Base-by-base conservation (phyloP, 116 monocot species). In the Cymodocea nodosa region DNA sequence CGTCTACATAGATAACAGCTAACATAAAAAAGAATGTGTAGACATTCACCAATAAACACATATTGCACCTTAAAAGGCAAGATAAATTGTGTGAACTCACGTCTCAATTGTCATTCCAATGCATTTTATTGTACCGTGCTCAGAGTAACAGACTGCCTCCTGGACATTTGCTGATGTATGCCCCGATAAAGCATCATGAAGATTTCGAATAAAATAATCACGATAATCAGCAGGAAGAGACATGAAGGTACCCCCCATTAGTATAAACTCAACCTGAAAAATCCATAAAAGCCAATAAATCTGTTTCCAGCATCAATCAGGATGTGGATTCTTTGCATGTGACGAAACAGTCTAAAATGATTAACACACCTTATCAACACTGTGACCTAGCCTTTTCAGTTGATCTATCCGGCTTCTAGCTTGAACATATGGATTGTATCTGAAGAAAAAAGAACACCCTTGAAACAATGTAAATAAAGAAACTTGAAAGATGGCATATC, bases 71-170 rank as follows among this genome's bases (percentile, higher is more conserved):
- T 44, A 44, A 7, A 44, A 44, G 44, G 44, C 12, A 10, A 44
- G 44, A 34, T 6, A 9, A 34, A 52, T 7, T 55, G 20, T 39
- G 12, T 23, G 11, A 36, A 81, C 89, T 86, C 75, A 98, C 98
- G 92, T 98, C 82, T 98, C 98, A 80, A 98, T 98, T 51, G 98
- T 98, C 92, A 98, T 92, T 63, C 98, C 98, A 79, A 98, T 98
- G 74, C 98, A 98, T 83, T 98, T 98, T 66, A 68, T 68, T 2
- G 82, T 49, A 70, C 92, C 70, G 70, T 98, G 98, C 72, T 98
- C 92, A 15, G 98, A 98, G 71, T 98, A 98, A 60, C 71, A 74
- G 56, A 92, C 82, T 50, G 92, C 92, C 73, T 98, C 98, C 55
- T 98, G 89, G 66, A 98, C 89, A 81, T 98, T 98, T 14, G 80